Evolutionary conservation across 495 filamentous ascomycete species (phyloP).

Genomic region (Neurospora hispaniola): DNA sequence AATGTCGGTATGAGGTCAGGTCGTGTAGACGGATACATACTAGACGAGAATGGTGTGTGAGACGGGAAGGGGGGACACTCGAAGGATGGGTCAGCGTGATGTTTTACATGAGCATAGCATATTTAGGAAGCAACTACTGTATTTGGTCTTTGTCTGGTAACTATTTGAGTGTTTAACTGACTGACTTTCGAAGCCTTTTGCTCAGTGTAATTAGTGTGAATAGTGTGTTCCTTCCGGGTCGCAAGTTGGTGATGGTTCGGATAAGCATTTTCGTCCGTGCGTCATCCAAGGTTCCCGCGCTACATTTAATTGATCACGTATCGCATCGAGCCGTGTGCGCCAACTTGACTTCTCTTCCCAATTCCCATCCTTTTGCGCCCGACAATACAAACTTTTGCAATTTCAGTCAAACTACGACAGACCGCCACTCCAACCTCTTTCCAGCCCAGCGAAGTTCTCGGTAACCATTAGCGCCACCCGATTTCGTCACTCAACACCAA

Average conservation of each 20-base stretch:
- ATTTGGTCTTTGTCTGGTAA: not conserved
- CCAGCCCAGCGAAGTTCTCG: not conserved
- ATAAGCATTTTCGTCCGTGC: not conserved
- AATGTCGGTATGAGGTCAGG: not conserved
- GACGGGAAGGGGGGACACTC: not conserved
- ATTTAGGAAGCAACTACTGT: not conserved
- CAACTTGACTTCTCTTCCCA: not conserved
- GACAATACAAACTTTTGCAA: not conserved
- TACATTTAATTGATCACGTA: not conserved
- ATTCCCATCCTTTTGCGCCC: not conserved
- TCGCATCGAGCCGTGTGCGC: not conserved
- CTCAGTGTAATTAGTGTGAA: not conserved
- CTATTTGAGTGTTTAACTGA: not conserved
- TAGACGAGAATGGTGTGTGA: not conserved
- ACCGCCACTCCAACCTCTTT: not conserved
- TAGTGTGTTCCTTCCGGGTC: not conserved
- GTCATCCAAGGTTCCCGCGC: not conserved
- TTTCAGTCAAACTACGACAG: not conserved
- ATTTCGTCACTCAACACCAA: not conserved
- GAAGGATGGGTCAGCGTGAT: not conserved
- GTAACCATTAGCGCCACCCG: not conserved
- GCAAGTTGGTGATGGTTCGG: not conserved
- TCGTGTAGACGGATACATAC: not conserved
- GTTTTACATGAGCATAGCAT: not conserved
- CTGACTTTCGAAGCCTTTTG: not conserved